Conservation (phyloP, 177 flowering plant genomes). For the Vitis hybrid region DNA sequence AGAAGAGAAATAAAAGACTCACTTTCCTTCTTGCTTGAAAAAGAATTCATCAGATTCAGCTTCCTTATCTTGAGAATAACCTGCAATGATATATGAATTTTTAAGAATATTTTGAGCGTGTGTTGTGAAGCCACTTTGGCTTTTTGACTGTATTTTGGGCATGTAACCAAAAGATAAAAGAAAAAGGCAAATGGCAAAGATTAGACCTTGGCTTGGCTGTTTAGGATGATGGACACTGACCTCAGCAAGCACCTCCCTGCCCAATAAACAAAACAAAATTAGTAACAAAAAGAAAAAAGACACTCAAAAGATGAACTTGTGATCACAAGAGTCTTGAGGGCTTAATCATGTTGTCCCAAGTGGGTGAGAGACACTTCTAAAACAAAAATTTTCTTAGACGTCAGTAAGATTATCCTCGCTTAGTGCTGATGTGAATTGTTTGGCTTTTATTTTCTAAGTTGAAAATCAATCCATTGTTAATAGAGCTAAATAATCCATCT, state of each 20-base stretch:
- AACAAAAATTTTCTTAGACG: background rate
- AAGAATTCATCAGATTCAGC: conserved; percentile 34
- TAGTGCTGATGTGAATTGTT: no score
- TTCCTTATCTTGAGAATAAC: conserved; percentile 63
- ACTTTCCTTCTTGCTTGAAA: conserved; percentile 55
- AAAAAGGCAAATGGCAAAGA: background rate
- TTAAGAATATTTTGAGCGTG: no score
- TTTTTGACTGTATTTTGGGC: background rate
- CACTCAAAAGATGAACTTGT: background rate
- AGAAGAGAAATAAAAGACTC: conserved; percentile 20
- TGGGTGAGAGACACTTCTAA: background rate
- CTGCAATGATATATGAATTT: conserved; percentile 23
- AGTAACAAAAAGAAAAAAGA: background rate
- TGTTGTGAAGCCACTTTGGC: no score
- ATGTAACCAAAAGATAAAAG: background rate
- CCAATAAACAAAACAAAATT: background rate
- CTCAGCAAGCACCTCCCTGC: conserved; percentile 61
- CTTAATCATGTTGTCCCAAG: background rate
- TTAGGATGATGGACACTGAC: conserved; percentile 54
- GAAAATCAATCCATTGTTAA: no score
- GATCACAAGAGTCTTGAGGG: background rate
- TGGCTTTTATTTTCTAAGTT: no score
- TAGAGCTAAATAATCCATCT: no score
- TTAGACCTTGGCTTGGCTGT: conserved; percentile 69
- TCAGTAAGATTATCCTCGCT: no score